Conservation (phyloP, 2,329 filamentous ascomycete species). For the Trichoderma sp. region DNA sequence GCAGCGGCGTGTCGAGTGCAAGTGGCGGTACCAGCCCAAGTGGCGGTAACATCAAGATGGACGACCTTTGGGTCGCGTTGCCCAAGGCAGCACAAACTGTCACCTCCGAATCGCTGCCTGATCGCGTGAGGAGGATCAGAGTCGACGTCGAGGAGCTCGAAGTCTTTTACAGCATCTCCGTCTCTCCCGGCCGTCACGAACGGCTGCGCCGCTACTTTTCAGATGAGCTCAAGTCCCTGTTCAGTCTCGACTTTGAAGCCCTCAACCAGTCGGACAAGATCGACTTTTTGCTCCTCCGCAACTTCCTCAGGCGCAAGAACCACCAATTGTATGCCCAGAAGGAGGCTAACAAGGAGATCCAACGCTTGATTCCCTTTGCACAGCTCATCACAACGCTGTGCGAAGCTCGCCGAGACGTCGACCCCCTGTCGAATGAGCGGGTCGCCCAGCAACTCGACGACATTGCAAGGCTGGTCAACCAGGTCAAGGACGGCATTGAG, state of each 20-base stretch:
- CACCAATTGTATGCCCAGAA: slow-evolving; percentile 44
- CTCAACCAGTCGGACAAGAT: slow-evolving; percentile 46
- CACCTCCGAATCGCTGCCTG: slow-evolving; percentile 38
- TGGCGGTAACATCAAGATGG: slow-evolving; percentile 18
- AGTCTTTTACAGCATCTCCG: slow-evolving; percentile 50
- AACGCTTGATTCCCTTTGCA: slow-evolving; percentile 48
- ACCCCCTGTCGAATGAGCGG: slow-evolving; percentile 44
- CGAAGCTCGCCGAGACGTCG: slow-evolving; percentile 49
- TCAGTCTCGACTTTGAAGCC: slow-evolving; percentile 30
- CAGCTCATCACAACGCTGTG: slow-evolving; percentile 45
- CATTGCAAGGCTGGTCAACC: slow-evolving; percentile 35
- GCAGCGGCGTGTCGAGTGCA: slow-evolving; percentile 1
- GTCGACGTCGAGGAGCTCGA: slow-evolving; percentile 50
- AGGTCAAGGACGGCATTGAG: slow-evolving; percentile 39
- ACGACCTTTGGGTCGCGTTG: slow-evolving; percentile 26
- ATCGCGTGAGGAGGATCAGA: slow-evolving; percentile 46
- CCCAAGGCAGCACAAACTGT: slow-evolving; percentile 11
- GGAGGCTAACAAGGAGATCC: slow-evolving; percentile 39
- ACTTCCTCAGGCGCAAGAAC: slow-evolving; percentile 42
- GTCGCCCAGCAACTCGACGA: slow-evolving; percentile 45
- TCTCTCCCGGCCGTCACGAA: slow-evolving; percentile 43
- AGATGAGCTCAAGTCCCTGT: slow-evolving; percentile 40
- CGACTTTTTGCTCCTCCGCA: slow-evolving; percentile 53
- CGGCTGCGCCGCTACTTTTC: slow-evolving; percentile 45
- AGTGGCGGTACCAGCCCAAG: slow-evolving; percentile 11